Base-by-base conservation (phyloP, 1,284 basidiomycete species). In the Exobasidium rhododendri region DNA sequence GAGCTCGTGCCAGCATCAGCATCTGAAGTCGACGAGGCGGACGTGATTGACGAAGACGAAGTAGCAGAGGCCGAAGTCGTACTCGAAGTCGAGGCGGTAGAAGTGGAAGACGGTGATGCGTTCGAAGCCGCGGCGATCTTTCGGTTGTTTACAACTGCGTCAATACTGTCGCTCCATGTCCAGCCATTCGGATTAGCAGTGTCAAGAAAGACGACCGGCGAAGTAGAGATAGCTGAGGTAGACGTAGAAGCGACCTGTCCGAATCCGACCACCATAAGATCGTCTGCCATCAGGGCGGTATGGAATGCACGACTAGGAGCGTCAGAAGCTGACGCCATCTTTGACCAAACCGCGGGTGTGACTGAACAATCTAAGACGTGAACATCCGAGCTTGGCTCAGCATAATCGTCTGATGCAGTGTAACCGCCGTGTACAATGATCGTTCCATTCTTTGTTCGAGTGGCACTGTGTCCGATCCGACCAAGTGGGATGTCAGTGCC, bases 381-480 rank as follows among this genome's bases (percentile, higher is more conserved):
- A 5, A 76, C 60, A 47, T 78, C 73, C 22, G 67, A 63, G 13
- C 74, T 65, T 2, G 71, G 65, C 2, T 45, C n/a, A n/a, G 64
- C 66, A 13, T 68, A 43, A 45, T 62, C 59, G 44, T 69, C 61
- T 4, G 43, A 30, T 1, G 29, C 52, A 31, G 28, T 54, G 58
- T 74, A 75, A 0, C 80, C 80, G 43, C 80, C 80, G 63, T 79
- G 73, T 13, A 81, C 31, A 40, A 80, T 60, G 47, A 81, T 62
- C 13, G 66, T 67, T 28, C 74, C 72, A 10, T 79, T 74, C 1
- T 62, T 10, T 5, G 74, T 72, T 28, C 60, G 56, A 43, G 71
- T 59, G 2, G 77, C 66, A 28, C 70, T 66, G 59, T 81, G 80
- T 10, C 80, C 81, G 58, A 80, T 74, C 5, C 79, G 68, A 17